Base-by-base conservation (phyloP, 1,284 basidiomycete species). In the Porodaedalea pini region DNA sequence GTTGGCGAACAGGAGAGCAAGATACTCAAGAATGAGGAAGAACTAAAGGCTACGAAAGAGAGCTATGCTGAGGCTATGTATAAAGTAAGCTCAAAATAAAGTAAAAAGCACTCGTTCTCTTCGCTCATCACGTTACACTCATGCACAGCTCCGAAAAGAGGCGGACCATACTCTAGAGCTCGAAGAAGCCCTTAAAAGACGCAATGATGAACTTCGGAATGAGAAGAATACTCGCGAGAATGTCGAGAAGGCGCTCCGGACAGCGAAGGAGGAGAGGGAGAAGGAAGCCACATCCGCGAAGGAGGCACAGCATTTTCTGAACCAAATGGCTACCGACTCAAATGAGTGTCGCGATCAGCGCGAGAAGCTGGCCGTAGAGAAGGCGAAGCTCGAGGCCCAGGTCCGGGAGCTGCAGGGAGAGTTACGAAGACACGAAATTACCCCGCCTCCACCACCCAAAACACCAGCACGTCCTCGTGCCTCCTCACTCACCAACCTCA, bases 241-340 rank as follows among this genome's bases (percentile, higher is more conserved):
- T 63, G 65, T 76, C 0, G 76, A 81, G 58, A 66, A 72, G 7
- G 75, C 83, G 10, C 70, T 87, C 23, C 67, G 66, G 13, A 67
- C 74, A 31, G 75, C 79, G 2, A 73, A 79, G 45, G 76, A 78
- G 62, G 81, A 76, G 59, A 67, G 80, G 56, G 83, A 78, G 65
- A 70, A 70, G 13, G 75, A 81, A 57, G 78, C 81, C 49, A 67
- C 75, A 37, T 74, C 78, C 51, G 70, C 73, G 31, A 76, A 73
- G 40, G 80, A 86, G 54, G 74, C 88, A 34, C 79, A 88, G 60
- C 71, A 75, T 34, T 78, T 75, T 36, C 71, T 89, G n/a, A 78
- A 85, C 49, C 74, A 75, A 3, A 62, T 86, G 32, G 82, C 85
- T 2, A 70, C 75, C 47, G 73, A 75, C n/a, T 82, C 82, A 3